A percentile compares a stretch with the other conserved stretches of the same genome.
Evolutionary conservation across 345 rosid species (phyloP).

Genomic region (Linum usitatissimum): DNA sequence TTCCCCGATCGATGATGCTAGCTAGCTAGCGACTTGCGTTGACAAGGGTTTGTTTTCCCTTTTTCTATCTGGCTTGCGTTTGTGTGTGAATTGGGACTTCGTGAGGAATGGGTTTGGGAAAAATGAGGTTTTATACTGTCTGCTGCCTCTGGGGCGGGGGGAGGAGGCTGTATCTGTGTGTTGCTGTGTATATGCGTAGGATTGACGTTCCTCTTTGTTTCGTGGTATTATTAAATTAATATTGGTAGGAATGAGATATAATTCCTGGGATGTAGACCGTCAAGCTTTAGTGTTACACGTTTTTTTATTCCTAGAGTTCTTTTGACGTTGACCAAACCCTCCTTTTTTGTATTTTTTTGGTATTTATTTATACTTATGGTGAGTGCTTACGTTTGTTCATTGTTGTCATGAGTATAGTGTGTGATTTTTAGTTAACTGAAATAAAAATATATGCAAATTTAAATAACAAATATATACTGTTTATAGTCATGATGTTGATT

Average conservation of each 20-base stretch:
- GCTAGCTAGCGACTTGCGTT: too few species aligned
- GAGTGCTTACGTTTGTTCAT: too few species aligned
- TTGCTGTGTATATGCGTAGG: neutral
- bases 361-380: neutral
- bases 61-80: too few species aligned
- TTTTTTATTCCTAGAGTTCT: slow-evolving; percentile 9
- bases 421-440: too few species aligned
- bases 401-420: too few species aligned
- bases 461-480: too few species aligned
- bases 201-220: neutral
- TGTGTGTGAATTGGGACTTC: too few species aligned
- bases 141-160: neutral
- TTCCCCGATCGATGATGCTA: neutral
- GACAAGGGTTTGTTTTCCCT: neutral
- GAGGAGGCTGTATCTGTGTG: neutral
- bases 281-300: slow-evolving; percentile 18
- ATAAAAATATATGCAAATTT: too few species aligned
- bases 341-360: neutral
- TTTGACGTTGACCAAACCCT: slow-evolving; percentile 8
- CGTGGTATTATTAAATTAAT: neutral
- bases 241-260: neutral
- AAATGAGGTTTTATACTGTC: neutral
- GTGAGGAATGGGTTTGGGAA: too few species aligned
- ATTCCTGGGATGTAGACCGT: slow-evolving; percentile 1
- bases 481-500: too few species aligned